Conservation (phyloP, 768 basidiomycete genomes). For the Rhodotorula toruloides region DNA sequence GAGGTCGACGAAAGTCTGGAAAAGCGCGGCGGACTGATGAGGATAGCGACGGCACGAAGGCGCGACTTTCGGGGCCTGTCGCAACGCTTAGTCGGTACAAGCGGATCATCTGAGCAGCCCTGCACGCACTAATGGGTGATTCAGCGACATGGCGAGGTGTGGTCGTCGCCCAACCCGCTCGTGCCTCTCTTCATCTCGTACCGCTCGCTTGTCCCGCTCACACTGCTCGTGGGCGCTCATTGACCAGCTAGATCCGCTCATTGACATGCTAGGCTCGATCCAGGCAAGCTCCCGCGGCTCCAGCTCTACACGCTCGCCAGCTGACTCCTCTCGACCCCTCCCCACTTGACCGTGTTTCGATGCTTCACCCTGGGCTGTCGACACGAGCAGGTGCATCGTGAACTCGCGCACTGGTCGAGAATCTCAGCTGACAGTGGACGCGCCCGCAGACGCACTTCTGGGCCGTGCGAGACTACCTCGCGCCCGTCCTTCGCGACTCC, state of each 20-base stretch:
- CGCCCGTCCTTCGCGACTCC: constrained; percentile 76
- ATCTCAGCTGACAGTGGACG: not conserved
- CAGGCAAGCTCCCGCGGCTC: constrained; percentile 42
- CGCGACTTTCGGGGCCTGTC: constrained; percentile 23
- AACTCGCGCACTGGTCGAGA: not conserved
- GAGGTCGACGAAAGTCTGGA: constrained; percentile 30
- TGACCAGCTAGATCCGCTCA: not conserved
- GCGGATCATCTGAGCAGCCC: fast-evolving
- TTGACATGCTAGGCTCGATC: constrained; percentile 42
- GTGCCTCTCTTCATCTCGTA: not conserved
- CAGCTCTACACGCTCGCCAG: not conserved
- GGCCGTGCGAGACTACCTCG: constrained; percentile 89
- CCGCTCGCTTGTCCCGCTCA: too few relatives aligned
- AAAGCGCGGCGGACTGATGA: constrained; percentile 13
- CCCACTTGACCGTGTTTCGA: too few relatives aligned
- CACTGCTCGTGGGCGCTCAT: not conserved
- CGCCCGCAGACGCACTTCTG: constrained; percentile 73
- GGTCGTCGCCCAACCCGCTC: not conserved
- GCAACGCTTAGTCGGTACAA: not conserved
- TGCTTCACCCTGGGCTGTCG: too few relatives aligned
- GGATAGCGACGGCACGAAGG: constrained; percentile 17
- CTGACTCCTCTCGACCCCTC: not conserved
- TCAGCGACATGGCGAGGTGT: constrained; percentile 6
- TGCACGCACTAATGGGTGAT: constrained; percentile 23
- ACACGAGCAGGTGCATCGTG: too few relatives aligned